Evolutionary conservation across 2,329 filamentous ascomycete species (phyloP).

Genomic region (Aaosphaeria pasadenensis): DNA sequence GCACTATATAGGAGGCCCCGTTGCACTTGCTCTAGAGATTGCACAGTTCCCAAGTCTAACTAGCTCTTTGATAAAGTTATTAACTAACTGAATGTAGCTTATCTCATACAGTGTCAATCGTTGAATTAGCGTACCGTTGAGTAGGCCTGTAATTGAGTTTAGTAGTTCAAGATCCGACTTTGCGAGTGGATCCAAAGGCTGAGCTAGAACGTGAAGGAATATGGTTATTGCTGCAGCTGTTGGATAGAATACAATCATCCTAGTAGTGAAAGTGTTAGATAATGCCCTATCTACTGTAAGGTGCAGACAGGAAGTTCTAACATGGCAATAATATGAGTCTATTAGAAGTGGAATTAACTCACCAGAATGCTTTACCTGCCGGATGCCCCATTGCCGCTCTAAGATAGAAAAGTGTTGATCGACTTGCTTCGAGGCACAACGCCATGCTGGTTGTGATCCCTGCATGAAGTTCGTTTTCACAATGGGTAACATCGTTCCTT

Average conservation of each 20-base stretch:
- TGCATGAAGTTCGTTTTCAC: not conserved
- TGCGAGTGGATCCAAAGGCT: not conserved
- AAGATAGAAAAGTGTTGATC: slow-evolving; percentile 1
- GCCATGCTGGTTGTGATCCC: no score
- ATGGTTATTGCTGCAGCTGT: not conserved
- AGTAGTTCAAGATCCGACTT: not conserved
- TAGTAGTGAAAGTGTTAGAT: not conserved
- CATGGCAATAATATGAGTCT: no score
- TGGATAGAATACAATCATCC: not conserved
- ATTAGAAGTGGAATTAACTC: no score
- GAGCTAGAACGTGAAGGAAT: not conserved
- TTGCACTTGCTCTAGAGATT: not conserved
- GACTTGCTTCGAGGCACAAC: slow-evolving; percentile 2
- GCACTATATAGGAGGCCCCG: no score
- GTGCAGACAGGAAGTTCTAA: no score
- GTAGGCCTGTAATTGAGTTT: not conserved
- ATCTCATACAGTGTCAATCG: not conserved
- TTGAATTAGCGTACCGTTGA: not conserved
- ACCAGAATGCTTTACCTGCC: no score
- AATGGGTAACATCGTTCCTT: no score
- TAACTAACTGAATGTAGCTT: not conserved
- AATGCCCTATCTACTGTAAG: not conserved
- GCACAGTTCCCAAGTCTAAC: not conserved
- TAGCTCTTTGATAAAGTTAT: not conserved
- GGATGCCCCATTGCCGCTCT: no score